Evolutionary conservation across 441 rosid genomes (phyloP).

Genomic region (Erodium trifolium): DNA sequence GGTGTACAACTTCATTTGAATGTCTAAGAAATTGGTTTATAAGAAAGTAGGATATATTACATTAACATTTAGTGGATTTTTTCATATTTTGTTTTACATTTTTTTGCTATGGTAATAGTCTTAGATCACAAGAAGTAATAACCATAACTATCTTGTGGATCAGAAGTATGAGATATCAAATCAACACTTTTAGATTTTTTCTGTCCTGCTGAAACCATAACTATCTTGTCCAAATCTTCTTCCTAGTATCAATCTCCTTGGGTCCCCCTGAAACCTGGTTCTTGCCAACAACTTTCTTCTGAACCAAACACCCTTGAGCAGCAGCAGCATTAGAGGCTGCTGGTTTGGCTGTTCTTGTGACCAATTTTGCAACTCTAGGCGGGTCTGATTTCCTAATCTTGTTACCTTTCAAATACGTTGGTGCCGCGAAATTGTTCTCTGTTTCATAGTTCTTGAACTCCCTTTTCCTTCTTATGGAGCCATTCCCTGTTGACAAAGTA

Average conservation of each 20-base stretch:
- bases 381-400: slow-evolving; percentile 74
- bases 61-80: too few relatives aligned
- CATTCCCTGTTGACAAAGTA: slow-evolving; percentile 30
- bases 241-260: slow-evolving; percentile 27
- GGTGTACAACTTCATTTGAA: too few relatives aligned
- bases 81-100: too few relatives aligned
- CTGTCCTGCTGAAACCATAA: slow-evolving; percentile 6
- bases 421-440: slow-evolving; percentile 40
- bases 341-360: slow-evolving; percentile 43
- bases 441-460: slow-evolving; percentile 60
- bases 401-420: slow-evolving; percentile 36
- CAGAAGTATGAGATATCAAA: too few relatives aligned
- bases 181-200: too few relatives aligned
- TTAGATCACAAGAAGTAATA: too few relatives aligned
- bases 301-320: slow-evolving; percentile 31
- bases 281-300: slow-evolving; percentile 36
- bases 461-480: slow-evolving; percentile 51
- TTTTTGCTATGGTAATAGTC: too few relatives aligned
- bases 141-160: too few relatives aligned
- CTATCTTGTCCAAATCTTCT: slow-evolving; percentile 64
- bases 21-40: too few relatives aligned
- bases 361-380: slow-evolving; percentile 38
- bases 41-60: too few relatives aligned
- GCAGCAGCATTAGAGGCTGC: slow-evolving; percentile 17
- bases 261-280: slow-evolving; percentile 33